phyloP scores from a whole-genome alignment of 1,284 basidiomycete species.

The Fomitopsis betulina region DNA sequence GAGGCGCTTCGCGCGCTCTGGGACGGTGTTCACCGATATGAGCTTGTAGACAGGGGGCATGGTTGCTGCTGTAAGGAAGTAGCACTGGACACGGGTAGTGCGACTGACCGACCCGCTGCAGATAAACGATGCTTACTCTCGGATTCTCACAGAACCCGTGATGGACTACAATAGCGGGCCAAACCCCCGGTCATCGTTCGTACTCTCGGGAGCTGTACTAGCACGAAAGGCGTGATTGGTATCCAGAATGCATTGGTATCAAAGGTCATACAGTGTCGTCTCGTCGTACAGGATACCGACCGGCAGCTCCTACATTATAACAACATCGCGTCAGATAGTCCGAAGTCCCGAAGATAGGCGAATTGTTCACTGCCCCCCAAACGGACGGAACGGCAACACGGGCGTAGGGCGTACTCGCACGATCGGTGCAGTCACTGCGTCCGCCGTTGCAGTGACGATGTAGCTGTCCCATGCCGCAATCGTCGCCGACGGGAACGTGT shows the following conservation, averaged over 20 bases:
- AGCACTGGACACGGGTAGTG: no score
- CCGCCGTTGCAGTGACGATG: slow-evolving; percentile 20
- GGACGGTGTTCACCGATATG: slow-evolving; percentile 21
- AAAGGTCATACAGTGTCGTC: background rate
- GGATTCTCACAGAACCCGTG: no score
- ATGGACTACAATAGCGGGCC: no score
- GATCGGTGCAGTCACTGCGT: background rate
- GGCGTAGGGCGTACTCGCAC: background rate
- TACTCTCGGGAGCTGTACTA: no score
- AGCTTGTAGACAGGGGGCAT: slow-evolving; percentile 9
- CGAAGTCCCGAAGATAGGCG: background rate
- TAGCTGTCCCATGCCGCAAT: slow-evolving; percentile 50
- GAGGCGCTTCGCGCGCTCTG: slow-evolving; percentile 19
- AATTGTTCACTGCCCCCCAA: background rate
- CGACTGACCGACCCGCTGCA: background rate
- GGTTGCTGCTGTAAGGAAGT: background rate
- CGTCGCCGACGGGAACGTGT: slow-evolving; percentile 32
- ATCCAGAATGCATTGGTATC: background rate
- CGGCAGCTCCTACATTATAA: background rate
- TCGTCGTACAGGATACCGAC: background rate
- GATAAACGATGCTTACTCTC: background rate
- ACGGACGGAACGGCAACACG: background rate
- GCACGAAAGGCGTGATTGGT: background rate
- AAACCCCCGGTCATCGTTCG: no score
- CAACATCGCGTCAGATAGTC: background rate